Percentiles rank a stretch among this genome's conserved stretches.
Conservation (phyloP, 2,329 filamentous ascomycete genomes). For the Colletotrichum kahawae region DNA sequence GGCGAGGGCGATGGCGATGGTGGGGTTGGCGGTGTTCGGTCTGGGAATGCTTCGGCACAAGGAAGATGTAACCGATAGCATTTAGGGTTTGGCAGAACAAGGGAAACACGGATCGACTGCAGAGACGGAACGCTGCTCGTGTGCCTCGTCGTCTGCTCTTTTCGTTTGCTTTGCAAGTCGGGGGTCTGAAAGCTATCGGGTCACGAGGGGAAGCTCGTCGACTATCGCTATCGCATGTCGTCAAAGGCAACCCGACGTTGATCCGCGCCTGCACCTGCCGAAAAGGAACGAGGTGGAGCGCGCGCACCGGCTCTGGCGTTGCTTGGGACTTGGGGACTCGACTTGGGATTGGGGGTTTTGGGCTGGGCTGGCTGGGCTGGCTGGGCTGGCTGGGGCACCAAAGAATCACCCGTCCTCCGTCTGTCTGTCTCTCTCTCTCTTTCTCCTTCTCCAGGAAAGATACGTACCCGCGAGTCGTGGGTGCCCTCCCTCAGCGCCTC, state of each 20-base stretch:
- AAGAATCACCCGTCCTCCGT: neutral
- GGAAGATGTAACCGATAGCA: conserved; percentile 11
- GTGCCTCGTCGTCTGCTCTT: neutral
- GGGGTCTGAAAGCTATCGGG: neutral
- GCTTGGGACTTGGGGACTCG: neutral
- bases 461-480: neutral
- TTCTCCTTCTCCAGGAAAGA: neutral
- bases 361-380: neutral
- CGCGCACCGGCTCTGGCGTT: neutral
- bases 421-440: neutral
- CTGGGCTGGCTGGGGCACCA: neutral
- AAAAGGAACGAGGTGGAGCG: neutral
- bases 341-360: neutral
- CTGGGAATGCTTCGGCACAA: conserved; percentile 11
- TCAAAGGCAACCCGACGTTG: conserved; percentile 20
- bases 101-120: neutral
- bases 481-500: neutral
- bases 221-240: conserved; percentile 19
- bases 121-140: neutral
- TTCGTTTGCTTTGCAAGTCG: neutral
- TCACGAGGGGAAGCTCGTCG: neutral
- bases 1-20: conserved; percentile 11
- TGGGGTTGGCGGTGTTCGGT: neutral
- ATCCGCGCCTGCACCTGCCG: conserved; percentile 19
- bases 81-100: neutral